phyloP scores from a whole-genome alignment of 1,139 yeast species.

The Starmera stellimalicola region DNA sequence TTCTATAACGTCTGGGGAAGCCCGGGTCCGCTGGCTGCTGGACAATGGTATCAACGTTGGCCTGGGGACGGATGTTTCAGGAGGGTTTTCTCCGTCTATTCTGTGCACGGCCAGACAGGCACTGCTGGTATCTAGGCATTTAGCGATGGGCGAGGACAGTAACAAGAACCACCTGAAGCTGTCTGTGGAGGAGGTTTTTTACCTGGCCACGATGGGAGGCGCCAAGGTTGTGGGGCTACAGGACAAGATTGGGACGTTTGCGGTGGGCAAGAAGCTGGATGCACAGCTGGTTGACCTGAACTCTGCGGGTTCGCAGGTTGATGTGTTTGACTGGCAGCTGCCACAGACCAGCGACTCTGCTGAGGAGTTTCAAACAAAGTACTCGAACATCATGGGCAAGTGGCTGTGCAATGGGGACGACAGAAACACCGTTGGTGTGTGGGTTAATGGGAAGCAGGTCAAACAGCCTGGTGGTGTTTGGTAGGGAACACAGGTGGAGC shows the following conservation, averaged over 20 bases:
- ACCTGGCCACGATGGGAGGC: constrained; percentile 84
- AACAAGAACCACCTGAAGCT: constrained; percentile 32
- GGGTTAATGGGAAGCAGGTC: constrained; percentile 62
- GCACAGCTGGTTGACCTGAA: constrained; percentile 66
- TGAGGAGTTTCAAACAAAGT: constrained; percentile 17
- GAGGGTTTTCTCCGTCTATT: constrained; percentile 80
- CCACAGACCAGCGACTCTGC: constrained; percentile 5
- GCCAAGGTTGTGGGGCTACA: constrained; percentile 65
- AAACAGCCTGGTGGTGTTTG: too few species aligned
- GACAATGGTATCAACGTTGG: constrained; percentile 65
- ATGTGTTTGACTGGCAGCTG: constrained; percentile 64
- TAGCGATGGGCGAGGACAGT: constrained; percentile 50
- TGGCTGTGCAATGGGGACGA: constrained; percentile 98
- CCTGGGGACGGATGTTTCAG: constrained; percentile 88
- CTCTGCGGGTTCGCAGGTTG: constrained; percentile 46
- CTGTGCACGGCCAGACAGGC: constrained; percentile 72
- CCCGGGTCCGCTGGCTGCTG: constrained; percentile 66
- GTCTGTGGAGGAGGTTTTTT: constrained; percentile 61
- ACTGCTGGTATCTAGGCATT: constrained; percentile 73
- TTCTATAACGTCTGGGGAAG: constrained; percentile 84
- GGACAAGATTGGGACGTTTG: constrained; percentile 58
- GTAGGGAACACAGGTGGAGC: too few species aligned
- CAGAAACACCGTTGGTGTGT: constrained; percentile 70
- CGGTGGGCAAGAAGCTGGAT: constrained; percentile 73
- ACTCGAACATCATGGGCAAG: constrained; percentile 58